These are phyloP conservation scores for Colletotrichum cordylinicola DNA, from an alignment of 2,329 filamentous ascomycete species.

Conservation along the genomic window DNA sequence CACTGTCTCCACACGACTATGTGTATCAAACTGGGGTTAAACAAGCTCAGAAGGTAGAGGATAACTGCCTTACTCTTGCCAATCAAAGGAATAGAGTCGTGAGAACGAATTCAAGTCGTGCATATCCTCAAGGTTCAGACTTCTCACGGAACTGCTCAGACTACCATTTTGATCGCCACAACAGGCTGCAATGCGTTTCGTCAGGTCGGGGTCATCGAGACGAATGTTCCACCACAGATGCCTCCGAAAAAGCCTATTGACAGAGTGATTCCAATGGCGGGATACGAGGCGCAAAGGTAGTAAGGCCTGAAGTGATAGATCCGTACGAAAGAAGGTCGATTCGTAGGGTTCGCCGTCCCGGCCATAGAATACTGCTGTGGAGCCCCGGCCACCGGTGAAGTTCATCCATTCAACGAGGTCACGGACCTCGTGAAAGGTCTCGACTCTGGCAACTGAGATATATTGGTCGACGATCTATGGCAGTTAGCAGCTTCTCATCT, in stretches of 20 bases:
- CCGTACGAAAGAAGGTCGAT: background rate
- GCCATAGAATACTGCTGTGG: background rate
- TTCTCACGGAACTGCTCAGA: background rate
- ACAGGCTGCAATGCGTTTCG: background rate
- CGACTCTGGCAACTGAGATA: background rate
- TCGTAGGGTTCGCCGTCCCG: background rate
- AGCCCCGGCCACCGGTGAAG: background rate
- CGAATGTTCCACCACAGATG: background rate
- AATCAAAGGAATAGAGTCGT: background rate
- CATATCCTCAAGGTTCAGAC: background rate
- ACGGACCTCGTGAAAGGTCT: background rate
- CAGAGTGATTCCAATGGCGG: background rate
- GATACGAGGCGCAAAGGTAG: background rate
- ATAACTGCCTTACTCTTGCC: background rate
- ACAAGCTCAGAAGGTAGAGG: background rate
- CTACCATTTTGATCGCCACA: background rate
- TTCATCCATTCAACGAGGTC: background rate
- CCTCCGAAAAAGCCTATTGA: background rate
- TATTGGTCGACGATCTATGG: background rate
- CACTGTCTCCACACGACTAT: fast-evolving
- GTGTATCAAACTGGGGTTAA: too few species aligned
- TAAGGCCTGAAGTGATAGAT: background rate
- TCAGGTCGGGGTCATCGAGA: background rate
- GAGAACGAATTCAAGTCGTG: background rate
- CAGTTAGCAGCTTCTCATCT: background rate